A percentile compares a stretch with the other conserved stretches of the same genome.
Evolutionary conservation across 306 rosid genomes (phyloP).

Genomic region (Aeschynomene evenia): DNA sequence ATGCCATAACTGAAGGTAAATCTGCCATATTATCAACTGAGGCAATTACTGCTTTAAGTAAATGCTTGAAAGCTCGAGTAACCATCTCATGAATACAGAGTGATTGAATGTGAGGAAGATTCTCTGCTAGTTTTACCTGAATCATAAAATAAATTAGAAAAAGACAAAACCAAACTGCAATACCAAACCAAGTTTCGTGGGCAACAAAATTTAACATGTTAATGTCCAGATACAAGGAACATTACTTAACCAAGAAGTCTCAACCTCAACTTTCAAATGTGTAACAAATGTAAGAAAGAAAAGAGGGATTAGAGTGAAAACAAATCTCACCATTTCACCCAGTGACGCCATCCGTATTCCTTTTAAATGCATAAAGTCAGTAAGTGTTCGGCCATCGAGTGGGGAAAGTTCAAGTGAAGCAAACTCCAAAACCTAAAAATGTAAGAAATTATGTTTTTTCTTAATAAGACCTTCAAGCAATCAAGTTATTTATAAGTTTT

Average conservation of each 20-base stretch:
- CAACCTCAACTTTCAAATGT: background rate
- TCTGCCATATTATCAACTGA: slow-evolving; percentile 52
- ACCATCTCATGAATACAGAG: slow-evolving; percentile 98
- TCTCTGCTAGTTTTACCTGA: slow-evolving; percentile 85
- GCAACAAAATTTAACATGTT: background rate
- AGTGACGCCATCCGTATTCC: slow-evolving; percentile 79
- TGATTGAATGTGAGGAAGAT: slow-evolving; percentile 94
- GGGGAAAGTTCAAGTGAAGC: slow-evolving; percentile 98
- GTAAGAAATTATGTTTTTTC: slow-evolving; percentile 35
- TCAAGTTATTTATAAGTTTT: background rate
- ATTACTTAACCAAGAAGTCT: background rate
- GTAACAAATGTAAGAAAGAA: background rate
- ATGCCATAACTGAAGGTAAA: slow-evolving; percentile 61
- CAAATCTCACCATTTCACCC: slow-evolving; percentile 80
- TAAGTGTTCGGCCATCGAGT: slow-evolving; percentile 92
- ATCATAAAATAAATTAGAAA: slow-evolving; percentile 36
- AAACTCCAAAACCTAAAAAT: slow-evolving; percentile 75
- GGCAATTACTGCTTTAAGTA: slow-evolving; percentile 71
- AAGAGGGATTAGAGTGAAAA: background rate
- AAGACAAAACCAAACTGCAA: slow-evolving; percentile 8
- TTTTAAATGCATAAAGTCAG: slow-evolving; percentile 98
- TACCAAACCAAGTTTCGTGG: background rate
- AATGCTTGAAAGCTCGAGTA: slow-evolving; percentile 90
- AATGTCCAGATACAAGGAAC: background rate
- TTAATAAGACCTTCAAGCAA: slow-evolving; percentile 22